Evolutionary conservation across 768 basidiomycete genomes (phyloP), one percentile per base, ranked within the genome.

Genomic region (Kockovaella imperatae): DNA sequence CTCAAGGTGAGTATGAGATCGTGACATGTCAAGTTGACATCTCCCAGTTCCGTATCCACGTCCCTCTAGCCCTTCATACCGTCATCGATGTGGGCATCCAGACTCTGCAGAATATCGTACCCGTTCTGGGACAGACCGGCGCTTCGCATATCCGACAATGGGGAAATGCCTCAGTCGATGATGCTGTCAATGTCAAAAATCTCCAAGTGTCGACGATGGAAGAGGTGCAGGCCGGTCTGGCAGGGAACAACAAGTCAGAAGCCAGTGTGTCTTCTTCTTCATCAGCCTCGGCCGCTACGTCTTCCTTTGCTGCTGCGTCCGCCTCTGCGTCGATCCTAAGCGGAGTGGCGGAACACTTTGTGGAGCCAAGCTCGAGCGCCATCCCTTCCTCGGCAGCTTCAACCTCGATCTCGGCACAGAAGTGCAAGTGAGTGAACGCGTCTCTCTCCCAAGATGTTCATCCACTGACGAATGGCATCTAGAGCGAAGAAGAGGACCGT

Each of bases 1-100:
- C 46, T 64, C 8, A 42, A 47, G 31, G 57, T 62, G 28, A 50
- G 60, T 47, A 10, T 20, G 10, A 10, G 11, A 24, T 15, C 20
- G 11, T 17, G 21, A 13, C 28, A 35, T 40, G 25, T 15, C 18
- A 15, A 18, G 29, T 13, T 17, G 32, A 40, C 47, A 41, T n/a
- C 10, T 40, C n/a, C 39, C 41, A 52, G 51, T 52, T 41, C 47
- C 26, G 42, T 20, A 51, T 44, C 28, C 45, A 52, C 21, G 55
- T 59, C 34, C 57, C 57, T 4, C 23, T 59, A 11, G 47, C 50
- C 11, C 31, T 55, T 11, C 26, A 32, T 10, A 42, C 46, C 11
- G 28, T 54, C 24, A 45, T 26, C 23, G 44, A 50, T 18, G 43
- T 35, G 8, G 42, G 34, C 13, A 24, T 49, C 24, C 28, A 28